phyloP scores from a whole-genome alignment of 768 basidiomycete species.

The Hygrocybe punicea region DNA sequence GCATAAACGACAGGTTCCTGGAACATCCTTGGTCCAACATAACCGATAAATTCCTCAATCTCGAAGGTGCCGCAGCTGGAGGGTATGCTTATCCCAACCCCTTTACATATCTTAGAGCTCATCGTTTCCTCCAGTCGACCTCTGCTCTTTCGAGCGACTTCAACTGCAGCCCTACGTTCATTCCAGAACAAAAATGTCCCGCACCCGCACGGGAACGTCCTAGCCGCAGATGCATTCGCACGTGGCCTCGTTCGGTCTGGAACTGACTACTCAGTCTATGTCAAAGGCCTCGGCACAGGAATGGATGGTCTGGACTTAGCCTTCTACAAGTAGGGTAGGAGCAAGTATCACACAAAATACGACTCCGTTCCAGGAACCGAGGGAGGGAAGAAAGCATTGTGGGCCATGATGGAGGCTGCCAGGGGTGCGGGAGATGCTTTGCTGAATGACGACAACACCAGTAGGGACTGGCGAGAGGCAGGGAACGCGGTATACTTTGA shows the following conservation, averaged over 20 bases:
- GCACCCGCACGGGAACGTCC: slow-evolving; percentile 69
- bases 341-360: slow-evolving; percentile 72
- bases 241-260: slow-evolving; percentile 61
- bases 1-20: slow-evolving; percentile 48
- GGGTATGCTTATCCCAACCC: slow-evolving; percentile 46
- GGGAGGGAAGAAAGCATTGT: slow-evolving; percentile 53
- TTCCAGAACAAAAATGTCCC: slow-evolving; percentile 47
- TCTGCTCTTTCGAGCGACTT: slow-evolving; percentile 70
- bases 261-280: slow-evolving; percentile 75
- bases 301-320: slow-evolving; percentile 76
- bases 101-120: not conserved
- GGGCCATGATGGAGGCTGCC: slow-evolving; percentile 75
- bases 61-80: slow-evolving; percentile 78
- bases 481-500: slow-evolving; percentile 65
- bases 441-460: slow-evolving; percentile 41
- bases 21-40: slow-evolving; percentile 72
- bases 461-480: slow-evolving; percentile 17
- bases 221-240: slow-evolving; percentile 67
- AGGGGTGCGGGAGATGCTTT: slow-evolving; percentile 53
- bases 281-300: slow-evolving; percentile 47
- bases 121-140: slow-evolving; percentile 53
- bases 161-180: slow-evolving; percentile 50
- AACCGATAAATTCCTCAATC: slow-evolving; percentile 67
- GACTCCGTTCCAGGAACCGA: slow-evolving; percentile 61
- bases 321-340: slow-evolving; percentile 71